A percentile compares a stretch with the other conserved stretches of the same genome.
Conservation (phyloP, 2,329 filamentous ascomycete species). For the Trichoderma aggressivum region DNA sequence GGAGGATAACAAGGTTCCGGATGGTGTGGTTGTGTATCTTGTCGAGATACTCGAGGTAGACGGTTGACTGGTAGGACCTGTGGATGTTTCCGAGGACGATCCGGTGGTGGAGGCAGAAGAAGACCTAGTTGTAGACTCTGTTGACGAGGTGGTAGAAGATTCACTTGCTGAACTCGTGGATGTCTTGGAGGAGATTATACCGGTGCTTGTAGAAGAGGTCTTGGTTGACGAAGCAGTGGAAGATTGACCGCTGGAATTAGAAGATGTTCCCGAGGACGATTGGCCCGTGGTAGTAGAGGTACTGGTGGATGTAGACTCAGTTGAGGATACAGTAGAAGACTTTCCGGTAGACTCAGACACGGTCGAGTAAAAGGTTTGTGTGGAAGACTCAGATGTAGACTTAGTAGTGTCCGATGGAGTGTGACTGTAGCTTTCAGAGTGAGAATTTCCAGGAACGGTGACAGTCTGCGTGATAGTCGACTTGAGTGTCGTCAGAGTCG, state of each 20-base stretch:
- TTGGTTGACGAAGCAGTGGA: neutral
- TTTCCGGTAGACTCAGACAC: neutral
- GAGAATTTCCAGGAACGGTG: constrained; percentile 1
- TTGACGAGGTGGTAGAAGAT: neutral
- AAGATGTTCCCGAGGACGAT: neutral
- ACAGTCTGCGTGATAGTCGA: constrained; percentile 16
- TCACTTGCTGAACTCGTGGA: neutral
- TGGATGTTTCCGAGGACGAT: neutral
- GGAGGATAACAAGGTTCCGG: neutral
- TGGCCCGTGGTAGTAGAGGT: neutral
- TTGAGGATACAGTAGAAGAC: neutral
- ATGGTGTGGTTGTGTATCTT: neutral
- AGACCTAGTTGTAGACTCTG: neutral
- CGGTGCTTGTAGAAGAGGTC: neutral
- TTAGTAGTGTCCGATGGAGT: neutral
- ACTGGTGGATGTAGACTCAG: neutral
- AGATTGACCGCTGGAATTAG: neutral
- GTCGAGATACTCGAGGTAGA: neutral
- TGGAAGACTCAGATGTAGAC: neutral
- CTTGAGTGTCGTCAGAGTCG: neutral
- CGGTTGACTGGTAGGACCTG: neutral
- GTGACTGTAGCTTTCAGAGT: neutral
- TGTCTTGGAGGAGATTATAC: neutral
- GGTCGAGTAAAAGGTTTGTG: neutral
- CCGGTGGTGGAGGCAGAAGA: neutral